A percentile compares a stretch with the other conserved stretches of the same genome.
Conservation (phyloP, 2,329 filamentous ascomycete species). For the Immersiporthe knoxdaviesiana region DNA sequence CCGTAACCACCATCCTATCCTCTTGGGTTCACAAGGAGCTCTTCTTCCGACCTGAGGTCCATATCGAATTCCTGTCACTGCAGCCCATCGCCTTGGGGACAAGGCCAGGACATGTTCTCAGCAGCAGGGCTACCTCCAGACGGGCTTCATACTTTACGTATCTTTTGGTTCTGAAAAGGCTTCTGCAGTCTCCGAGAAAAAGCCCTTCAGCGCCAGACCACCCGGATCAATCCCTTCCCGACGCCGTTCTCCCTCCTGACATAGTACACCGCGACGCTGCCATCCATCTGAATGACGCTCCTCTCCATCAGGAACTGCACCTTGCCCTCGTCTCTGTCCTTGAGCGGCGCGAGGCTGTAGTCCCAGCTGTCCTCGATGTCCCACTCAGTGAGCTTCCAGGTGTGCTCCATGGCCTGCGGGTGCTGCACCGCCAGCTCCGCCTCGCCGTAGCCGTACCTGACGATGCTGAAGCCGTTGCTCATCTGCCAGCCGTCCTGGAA, state of each 20-base stretch:
- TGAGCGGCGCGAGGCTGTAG: slow-evolving; percentile 29
- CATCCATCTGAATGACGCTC: slow-evolving; percentile 21
- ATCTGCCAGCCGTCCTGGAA: slow-evolving; percentile 36
- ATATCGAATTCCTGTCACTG: not conserved
- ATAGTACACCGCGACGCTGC: slow-evolving; percentile 25
- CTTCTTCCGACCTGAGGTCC: not conserved
- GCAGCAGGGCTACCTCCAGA: not conserved
- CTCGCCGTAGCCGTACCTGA: slow-evolving; percentile 40
- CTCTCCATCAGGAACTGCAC: slow-evolving; percentile 30
- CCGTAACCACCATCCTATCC: not conserved
- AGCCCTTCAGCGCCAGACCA: slow-evolving; percentile 27
- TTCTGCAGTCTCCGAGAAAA: not conserved
- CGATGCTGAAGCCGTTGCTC: slow-evolving; percentile 48
- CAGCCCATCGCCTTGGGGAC: not conserved
- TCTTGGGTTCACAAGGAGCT: not conserved
- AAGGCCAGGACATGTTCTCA: not conserved
- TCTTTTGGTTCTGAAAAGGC: not conserved
- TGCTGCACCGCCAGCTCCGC: slow-evolving; percentile 37
- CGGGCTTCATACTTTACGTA: not conserved
- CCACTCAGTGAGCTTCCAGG: slow-evolving; percentile 36
- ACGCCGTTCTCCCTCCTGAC: slow-evolving; percentile 26
- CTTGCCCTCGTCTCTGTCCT: slow-evolving; percentile 27
- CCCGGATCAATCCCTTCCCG: slow-evolving; percentile 25
- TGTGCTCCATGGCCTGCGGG: slow-evolving; percentile 46
- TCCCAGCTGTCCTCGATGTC: slow-evolving; percentile 28